Evolutionary conservation across 495 filamentous ascomycete species (phyloP).

Genomic region (Corynascus novoguineensis): DNA sequence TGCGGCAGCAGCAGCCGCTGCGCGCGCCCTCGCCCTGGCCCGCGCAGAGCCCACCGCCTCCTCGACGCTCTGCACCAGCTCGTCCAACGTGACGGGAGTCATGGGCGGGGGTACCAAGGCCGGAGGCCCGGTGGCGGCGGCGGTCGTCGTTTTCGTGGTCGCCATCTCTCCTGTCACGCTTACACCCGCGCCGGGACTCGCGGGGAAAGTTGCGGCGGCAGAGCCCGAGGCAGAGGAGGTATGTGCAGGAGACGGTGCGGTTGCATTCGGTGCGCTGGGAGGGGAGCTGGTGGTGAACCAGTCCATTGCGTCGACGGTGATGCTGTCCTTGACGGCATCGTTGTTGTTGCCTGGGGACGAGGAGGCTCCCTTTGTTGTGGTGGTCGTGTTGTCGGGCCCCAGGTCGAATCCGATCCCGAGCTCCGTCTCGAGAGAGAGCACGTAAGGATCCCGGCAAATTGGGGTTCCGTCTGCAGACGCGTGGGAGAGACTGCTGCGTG

Average conservation of each 20-base stretch:
- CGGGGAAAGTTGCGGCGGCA: neutral
- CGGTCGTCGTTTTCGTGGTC: neutral
- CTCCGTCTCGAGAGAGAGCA: conserved; percentile 3
- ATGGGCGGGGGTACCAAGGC: no score
- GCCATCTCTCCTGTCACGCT: no score
- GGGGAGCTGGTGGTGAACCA: neutral
- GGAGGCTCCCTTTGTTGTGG: neutral
- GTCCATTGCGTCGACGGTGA: neutral
- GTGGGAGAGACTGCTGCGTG: neutral
- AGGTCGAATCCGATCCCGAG: conserved; percentile 1
- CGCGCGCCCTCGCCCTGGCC: conserved; percentile 13
- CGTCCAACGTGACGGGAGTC: conserved; percentile 19
- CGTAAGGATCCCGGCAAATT: conserved; percentile 7
- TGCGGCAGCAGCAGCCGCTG: conserved; percentile 4
- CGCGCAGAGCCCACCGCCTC: conserved; percentile 18
- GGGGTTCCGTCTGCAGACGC: conserved; percentile 8
- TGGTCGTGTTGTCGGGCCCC: neutral
- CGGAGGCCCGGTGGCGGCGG: neutral
- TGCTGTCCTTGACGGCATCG: neutral
- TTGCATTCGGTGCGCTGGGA: neutral
- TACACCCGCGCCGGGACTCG: neutral
- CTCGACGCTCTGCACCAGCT: conserved; percentile 19
- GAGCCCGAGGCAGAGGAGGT: no score
- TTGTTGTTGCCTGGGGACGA: neutral
- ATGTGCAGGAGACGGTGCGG: neutral